Conservation (phyloP, 1,284 basidiomycete genomes). For the Mycosarcoma maydis region DNA sequence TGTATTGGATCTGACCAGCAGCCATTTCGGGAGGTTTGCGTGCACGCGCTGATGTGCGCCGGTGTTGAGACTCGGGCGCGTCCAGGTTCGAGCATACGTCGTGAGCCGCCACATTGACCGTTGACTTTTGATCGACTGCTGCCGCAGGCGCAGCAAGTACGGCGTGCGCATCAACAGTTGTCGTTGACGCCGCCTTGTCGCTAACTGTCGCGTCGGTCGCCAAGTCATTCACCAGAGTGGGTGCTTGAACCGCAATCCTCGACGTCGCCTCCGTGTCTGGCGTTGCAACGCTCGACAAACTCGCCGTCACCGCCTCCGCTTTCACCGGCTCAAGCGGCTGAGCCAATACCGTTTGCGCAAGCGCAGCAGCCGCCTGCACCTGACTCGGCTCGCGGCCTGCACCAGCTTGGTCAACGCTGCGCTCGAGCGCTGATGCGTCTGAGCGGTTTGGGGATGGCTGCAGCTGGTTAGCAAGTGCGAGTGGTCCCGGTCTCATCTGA, state of each 20-base stretch:
- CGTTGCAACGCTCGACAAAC: not conserved
- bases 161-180: not conserved
- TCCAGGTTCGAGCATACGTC: constrained; percentile 4
- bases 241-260: not conserved
- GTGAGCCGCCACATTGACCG: not conserved
- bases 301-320: not conserved
- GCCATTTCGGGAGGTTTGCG: constrained; percentile 48
- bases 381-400: not conserved
- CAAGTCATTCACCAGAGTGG: not conserved
- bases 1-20: constrained; percentile 46
- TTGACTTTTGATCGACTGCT: not conserved
- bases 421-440: constrained; percentile 16
- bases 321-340: constrained; percentile 10
- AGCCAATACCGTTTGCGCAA: not conserved
- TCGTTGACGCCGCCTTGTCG: not conserved
- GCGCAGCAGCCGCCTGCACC: not conserved
- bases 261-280: not conserved
- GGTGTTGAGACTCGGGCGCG: constrained; percentile 16
- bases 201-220: not conserved
- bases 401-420: constrained; percentile 12
- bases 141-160: not conserved
- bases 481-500: not conserved
- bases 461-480: not conserved
- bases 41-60: constrained; percentile 40
- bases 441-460: not conserved